A percentile compares a stretch with the other conserved stretches of the same genome.
Evolutionary conservation across 1,284 basidiomycete genomes (phyloP).

Genomic region (Trametes hirsuta): DNA sequence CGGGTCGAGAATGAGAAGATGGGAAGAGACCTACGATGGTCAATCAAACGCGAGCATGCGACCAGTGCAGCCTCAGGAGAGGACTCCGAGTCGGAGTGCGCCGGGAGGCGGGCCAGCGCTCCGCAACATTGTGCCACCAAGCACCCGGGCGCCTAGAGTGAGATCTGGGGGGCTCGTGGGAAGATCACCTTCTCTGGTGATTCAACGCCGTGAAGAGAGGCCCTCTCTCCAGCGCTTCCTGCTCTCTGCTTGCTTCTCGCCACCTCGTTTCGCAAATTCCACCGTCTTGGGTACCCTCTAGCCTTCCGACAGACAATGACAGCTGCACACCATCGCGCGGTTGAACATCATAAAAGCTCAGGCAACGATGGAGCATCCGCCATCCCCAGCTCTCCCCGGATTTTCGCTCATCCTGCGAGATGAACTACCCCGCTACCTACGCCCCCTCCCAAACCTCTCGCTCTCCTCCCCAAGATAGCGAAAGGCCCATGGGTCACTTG

Average conservation of each 20-base stretch:
- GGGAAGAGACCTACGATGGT: too few relatives aligned
- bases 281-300: background rate
- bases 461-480: background rate
- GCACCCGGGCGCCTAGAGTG: background rate
- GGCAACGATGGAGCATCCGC: background rate
- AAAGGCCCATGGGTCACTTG: too few relatives aligned
- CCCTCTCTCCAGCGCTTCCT: background rate
- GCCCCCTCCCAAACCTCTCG: background rate
- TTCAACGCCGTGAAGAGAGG: background rate
- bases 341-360: background rate
- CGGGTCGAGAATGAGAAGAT: too few relatives aligned
- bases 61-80: too few relatives aligned
- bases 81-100: too few relatives aligned
- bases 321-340: background rate
- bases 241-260: background rate
- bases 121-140: too few relatives aligned
- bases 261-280: background rate
- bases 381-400: background rate
- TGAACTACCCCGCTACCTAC: background rate
- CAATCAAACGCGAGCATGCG: too few relatives aligned
- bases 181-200: constrained; percentile 1
- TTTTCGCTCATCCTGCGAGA: constrained; percentile 1
- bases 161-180: constrained; percentile 1
- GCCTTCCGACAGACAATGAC: background rate
- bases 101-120: too few relatives aligned